A percentile compares a stretch with the other conserved stretches of the same genome.
Evolutionary conservation across 257 asterid species (phyloP).

Genomic region (Pogostemon cablin): DNA sequence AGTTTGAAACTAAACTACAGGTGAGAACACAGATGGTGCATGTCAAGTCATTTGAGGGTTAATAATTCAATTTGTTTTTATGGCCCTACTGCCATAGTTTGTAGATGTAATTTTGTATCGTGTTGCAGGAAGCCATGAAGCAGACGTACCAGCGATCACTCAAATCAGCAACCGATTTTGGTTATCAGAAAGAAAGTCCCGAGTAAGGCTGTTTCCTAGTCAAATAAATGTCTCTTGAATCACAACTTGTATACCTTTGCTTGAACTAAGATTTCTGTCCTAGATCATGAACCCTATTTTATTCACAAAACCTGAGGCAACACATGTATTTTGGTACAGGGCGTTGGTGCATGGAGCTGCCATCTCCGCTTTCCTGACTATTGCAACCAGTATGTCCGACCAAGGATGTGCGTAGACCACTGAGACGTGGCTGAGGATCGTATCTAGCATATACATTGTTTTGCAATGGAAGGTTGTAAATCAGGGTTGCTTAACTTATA

Average conservation of each 20-base stretch:
- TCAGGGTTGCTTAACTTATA: constrained; percentile 21
- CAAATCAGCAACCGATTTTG: constrained; percentile 87
- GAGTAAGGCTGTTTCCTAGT: constrained; percentile 62
- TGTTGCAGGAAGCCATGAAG: constrained; percentile 90
- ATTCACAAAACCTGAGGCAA: background rate
- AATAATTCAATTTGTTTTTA: constrained; percentile 1
- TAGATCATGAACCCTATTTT: background rate
- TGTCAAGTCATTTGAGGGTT: background rate
- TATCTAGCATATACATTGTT: background rate
- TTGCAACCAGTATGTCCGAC: constrained; percentile 87
- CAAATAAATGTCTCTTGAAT: too few species aligned
- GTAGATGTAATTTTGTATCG: background rate
- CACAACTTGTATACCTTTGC: too few species aligned
- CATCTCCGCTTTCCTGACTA: constrained; percentile 84
- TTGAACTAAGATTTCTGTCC: background rate
- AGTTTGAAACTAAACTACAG: constrained; percentile 92
- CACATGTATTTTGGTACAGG: constrained; percentile 42
- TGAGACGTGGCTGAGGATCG: background rate
- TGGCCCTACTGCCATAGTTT: background rate
- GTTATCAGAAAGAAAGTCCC: constrained; percentile 93
- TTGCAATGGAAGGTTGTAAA: constrained; percentile 27
- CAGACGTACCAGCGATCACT: constrained; percentile 84
- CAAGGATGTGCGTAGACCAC: constrained; percentile 79
- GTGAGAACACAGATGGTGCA: constrained; percentile 38
- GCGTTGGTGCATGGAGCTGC: constrained; percentile 89